Percentiles rank a stretch among this genome's conserved stretches.
Evolutionary conservation across 2,329 filamentous ascomycete genomes (phyloP).

Genomic region (Xylariaceae sp.): DNA sequence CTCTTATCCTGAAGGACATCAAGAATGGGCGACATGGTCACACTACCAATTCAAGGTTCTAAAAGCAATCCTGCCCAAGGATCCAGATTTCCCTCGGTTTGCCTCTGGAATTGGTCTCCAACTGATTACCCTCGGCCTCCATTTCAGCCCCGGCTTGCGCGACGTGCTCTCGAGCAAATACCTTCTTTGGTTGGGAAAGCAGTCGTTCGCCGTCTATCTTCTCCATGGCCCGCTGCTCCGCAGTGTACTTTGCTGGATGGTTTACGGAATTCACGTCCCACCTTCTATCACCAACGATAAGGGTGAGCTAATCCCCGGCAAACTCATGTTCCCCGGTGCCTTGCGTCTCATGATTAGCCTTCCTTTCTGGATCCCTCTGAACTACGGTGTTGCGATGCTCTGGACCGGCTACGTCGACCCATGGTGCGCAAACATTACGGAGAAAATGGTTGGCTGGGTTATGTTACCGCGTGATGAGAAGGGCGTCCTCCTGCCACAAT

Average conservation of each 20-base stretch:
- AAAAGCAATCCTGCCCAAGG: conserved; percentile 46
- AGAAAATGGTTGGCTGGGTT: conserved; percentile 39
- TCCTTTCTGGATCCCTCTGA: conserved; percentile 49
- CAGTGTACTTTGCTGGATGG: conserved; percentile 61
- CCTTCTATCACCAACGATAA: conserved; percentile 41
- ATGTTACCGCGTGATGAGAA: conserved; percentile 39
- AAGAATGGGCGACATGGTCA: conserved; percentile 59
- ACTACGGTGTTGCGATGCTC: conserved; percentile 49
- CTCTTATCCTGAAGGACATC: conserved; percentile 61
- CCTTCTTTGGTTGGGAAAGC: conserved; percentile 64
- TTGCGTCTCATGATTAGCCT: conserved; percentile 43
- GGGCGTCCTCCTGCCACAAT: conserved; percentile 36
- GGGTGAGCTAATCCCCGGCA: conserved; percentile 40
- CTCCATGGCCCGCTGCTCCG: conserved; percentile 64
- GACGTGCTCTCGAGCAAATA: conserved; percentile 55
- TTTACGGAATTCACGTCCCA: conserved; percentile 50
- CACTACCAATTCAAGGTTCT: conserved; percentile 46
- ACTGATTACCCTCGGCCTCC: conserved; percentile 37
- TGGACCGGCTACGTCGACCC: conserved; percentile 60
- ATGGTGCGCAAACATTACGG: conserved; percentile 49
- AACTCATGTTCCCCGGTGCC: conserved; percentile 42
- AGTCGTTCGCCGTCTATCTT: conserved; percentile 67
- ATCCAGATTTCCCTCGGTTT: conserved; percentile 50
- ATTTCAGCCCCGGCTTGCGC: conserved; percentile 46
- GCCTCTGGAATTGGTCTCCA: conserved; percentile 41